Evolutionary conservation across 495 filamentous ascomycete genomes (phyloP).

Genomic region (Neurospora tetraspora): DNA sequence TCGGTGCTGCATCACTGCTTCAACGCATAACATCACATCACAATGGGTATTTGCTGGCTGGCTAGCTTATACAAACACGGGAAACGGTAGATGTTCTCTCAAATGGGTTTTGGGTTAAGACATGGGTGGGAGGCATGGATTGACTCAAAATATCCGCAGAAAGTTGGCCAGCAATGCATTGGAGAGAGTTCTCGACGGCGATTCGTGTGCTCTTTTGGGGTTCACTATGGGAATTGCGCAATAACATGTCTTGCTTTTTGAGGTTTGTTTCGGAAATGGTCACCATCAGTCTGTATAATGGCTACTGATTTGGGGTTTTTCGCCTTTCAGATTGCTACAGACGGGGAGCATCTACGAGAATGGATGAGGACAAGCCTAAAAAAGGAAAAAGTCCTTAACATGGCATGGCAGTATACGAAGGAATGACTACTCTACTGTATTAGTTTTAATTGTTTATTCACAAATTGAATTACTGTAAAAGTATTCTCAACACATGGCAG

Average conservation of each 20-base stretch:
- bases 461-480: background rate
- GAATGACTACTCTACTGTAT: background rate
- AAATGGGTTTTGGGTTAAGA: background rate
- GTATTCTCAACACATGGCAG: background rate
- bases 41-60: background rate
- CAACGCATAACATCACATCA: background rate
- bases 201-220: background rate
- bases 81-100: background rate
- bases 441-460: background rate
- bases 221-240: background rate
- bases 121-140: background rate
- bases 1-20: background rate
- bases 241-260: background rate
- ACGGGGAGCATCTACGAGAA: background rate
- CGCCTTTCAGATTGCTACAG: background rate
- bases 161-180: background rate
- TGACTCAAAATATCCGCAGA: background rate
- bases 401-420: background rate
- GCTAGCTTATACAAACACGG: background rate
- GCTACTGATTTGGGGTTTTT: background rate
- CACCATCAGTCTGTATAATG: background rate
- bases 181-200: background rate
- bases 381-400: background rate
- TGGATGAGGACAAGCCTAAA: background rate
- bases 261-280: background rate